Evolutionary conservation across 148 eudicot species (phyloP).

Genomic region (Selenicereus undatus): DNA sequence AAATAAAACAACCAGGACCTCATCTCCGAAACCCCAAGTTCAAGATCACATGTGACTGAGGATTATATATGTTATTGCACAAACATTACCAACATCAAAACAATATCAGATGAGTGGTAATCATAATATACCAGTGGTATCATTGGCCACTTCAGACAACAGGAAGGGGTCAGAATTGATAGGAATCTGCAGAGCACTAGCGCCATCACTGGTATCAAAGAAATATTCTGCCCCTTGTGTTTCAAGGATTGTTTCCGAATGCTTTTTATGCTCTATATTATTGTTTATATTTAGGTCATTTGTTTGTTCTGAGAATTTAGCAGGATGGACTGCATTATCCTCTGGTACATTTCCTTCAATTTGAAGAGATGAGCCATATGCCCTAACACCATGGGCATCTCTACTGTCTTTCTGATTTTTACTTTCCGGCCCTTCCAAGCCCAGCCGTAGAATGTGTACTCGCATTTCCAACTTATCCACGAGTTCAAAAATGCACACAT

Average conservation of each 20-base stretch:
- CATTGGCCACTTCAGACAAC: neutral
- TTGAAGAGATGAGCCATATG: constrained; percentile 15
- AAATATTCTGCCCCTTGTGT: constrained; percentile 3
- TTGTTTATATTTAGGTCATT: constrained; percentile 1
- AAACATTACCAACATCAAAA: neutral
- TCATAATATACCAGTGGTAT: constrained; percentile 16
- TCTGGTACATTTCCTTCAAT: constrained; percentile 4
- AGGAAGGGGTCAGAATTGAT: constrained; percentile 9
- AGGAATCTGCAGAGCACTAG: constrained; percentile 10
- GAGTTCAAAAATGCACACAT: constrained; percentile 90
- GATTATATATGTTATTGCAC: neutral
- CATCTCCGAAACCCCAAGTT: neutral
- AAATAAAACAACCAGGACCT: neutral
- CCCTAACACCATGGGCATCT: constrained; percentile 24
- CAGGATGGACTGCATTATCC: constrained; percentile 1
- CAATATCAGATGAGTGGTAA: neutral
- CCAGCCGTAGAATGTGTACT: constrained; percentile 62
- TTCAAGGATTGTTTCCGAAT: constrained; percentile 3
- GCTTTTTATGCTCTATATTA: neutral
- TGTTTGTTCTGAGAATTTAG: neutral
- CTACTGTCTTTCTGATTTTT: constrained; percentile 30
- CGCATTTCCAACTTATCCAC: constrained; percentile 71
- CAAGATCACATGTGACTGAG: neutral
- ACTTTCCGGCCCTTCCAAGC: constrained; percentile 54
- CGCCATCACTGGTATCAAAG: constrained; percentile 6